Conservation (phyloP, 257 asterid species). For the Nicotiana paniculata region DNA sequence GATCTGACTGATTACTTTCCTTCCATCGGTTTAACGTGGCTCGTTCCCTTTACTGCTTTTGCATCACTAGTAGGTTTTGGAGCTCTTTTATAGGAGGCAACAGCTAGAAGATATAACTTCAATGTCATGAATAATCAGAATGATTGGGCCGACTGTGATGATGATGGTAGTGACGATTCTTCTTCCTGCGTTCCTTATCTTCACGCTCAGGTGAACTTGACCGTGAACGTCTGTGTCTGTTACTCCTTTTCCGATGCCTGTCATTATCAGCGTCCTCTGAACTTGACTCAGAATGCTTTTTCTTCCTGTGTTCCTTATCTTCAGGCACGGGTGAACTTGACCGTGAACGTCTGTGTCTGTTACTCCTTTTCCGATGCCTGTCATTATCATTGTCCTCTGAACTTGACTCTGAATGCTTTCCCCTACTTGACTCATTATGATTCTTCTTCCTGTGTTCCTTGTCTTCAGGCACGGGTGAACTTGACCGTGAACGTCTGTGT, state of each 20-base stretch:
- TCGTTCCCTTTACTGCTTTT: neutral
- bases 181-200: neutral
- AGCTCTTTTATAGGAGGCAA: neutral
- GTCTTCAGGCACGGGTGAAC: conserved; percentile 8
- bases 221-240: neutral
- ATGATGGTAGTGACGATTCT: neutral
- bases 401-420: too few relatives aligned
- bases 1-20: neutral
- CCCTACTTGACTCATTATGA: neutral
- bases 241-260: neutral
- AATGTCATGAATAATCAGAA: conserved; percentile 11
- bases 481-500: neutral
- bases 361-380: conserved; percentile 4
- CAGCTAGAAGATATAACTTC: neutral
- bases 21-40: neutral
- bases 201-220: too few relatives aligned
- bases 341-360: neutral
- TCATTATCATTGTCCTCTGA: neutral
- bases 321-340: neutral
- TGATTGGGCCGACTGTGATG: neutral
- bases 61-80: neutral
- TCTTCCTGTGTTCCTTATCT: too few relatives aligned
- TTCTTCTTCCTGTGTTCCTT: neutral
- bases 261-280: conserved; percentile 11
- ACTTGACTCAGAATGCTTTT: too few relatives aligned